Conservation (phyloP, 495 filamentous ascomycete species). For the Hyaloscypha bicolor region DNA sequence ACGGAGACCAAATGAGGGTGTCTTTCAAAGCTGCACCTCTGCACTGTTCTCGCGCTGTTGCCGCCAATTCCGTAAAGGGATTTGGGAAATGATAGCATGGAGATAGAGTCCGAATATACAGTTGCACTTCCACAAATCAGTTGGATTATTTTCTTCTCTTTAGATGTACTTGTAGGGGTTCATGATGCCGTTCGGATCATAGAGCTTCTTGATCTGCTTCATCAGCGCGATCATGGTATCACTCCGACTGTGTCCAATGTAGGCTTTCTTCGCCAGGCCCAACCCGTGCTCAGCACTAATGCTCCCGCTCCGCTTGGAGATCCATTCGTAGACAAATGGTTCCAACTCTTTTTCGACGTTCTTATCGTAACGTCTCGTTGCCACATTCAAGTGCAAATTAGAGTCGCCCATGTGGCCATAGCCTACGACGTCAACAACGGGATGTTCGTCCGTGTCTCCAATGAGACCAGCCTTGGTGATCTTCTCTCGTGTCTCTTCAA, state of each 20-base stretch:
- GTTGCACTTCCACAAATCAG: not conserved
- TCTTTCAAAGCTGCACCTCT: no score
- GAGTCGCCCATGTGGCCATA: slow-evolving; percentile 98
- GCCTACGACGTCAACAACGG: slow-evolving; percentile 87
- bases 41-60: no score
- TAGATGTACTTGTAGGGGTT: slow-evolving; percentile 89
- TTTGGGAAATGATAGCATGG: no score
- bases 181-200: slow-evolving; percentile 94
- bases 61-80: no score
- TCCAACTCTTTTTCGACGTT: slow-evolving; percentile 87
- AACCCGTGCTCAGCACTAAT: slow-evolving; percentile 97
- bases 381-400: slow-evolving; percentile 91
- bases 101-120: not conserved
- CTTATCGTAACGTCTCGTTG: slow-evolving; percentile 80
- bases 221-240: slow-evolving; percentile 85
- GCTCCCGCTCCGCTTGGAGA: slow-evolving; percentile 79
- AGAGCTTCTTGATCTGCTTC: slow-evolving; percentile 89
- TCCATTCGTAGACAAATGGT: slow-evolving; percentile 98
- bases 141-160: not conserved
- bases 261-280: slow-evolving; percentile 92
- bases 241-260: slow-evolving; percentile 88
- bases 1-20: no score
- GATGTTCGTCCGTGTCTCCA: slow-evolving; percentile 73
- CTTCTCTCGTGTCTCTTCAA: slow-evolving; percentile 76
- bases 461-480: slow-evolving; percentile 74